phyloP scores from a whole-genome alignment of 176 grass and related monocot genomes.

The barley (Hordeum vulgare) region MorexV3_pseudomolecules_assembly NC_058520.1:249560898-249561397 shows the following conservation, averaged over 20 bases:
- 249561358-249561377: neutral
- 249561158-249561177: neutral
- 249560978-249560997: neutral
- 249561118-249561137: constrained; percentile 64
- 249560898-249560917: neutral
- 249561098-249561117: constrained; percentile 82
- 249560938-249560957: neutral
- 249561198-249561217: neutral
- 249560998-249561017: neutral
- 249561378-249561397: neutral
- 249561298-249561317: constrained; percentile 50
- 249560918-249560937: neutral
- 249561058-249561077: constrained; percentile 60
- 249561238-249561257: constrained; percentile 63
- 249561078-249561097: constrained; percentile 63
- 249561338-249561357: neutral
- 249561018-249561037: constrained; percentile 56
- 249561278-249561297: constrained; percentile 81
- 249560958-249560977: neutral
- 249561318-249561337: constrained; percentile 42
- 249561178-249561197: neutral
- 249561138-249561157: neutral
- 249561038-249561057: constrained; percentile 91
- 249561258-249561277: constrained; percentile 58
- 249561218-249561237: constrained; percentile 41